Conservation (phyloP, 768 basidiomycete genomes). For the Tricholomella constricta region DNA sequence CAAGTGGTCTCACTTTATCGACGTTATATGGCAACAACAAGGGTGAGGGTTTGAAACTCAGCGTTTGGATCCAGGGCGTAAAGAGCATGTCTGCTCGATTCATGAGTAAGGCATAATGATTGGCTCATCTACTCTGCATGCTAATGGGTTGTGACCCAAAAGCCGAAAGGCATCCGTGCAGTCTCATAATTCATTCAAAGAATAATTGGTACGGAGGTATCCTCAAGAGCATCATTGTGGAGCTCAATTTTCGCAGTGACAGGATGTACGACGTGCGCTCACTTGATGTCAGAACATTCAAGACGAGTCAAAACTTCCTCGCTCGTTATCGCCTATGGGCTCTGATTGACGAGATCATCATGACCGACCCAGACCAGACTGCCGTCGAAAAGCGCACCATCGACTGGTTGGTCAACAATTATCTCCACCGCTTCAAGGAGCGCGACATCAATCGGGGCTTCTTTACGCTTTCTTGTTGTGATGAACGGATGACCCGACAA, state of each 20-base stretch:
- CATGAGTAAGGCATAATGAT: slow-evolving; percentile 37
- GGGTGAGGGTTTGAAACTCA: slow-evolving; percentile 30
- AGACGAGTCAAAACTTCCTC: slow-evolving; percentile 49
- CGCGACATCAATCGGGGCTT: slow-evolving; percentile 33
- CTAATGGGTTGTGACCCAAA: no score
- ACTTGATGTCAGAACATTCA: slow-evolving; percentile 46
- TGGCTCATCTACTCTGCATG: no score
- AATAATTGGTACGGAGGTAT: slow-evolving; percentile 10
- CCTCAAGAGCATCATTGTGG: background rate
- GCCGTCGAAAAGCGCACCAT: slow-evolving; percentile 43
- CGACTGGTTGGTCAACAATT: slow-evolving; percentile 50
- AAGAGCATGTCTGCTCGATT: slow-evolving; percentile 42
- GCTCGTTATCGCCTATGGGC: slow-evolving; percentile 50
- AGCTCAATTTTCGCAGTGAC: slow-evolving; percentile 26
- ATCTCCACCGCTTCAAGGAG: slow-evolving; percentile 29
- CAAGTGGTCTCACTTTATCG: slow-evolving; percentile 34
- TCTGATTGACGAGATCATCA: slow-evolving; percentile 47
- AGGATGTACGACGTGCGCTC: slow-evolving; percentile 48
- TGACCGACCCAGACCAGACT: slow-evolving; percentile 32
- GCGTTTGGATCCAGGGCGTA: slow-evolving; percentile 43
- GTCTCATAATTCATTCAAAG: slow-evolving; percentile 25
- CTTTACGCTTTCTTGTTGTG: slow-evolving; percentile 35
- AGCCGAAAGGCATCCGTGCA: slow-evolving; percentile 14
- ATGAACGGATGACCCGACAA: slow-evolving; percentile 30
- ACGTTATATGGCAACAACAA: slow-evolving; percentile 31